Base-by-base conservation (phyloP, 257 asterid species). In the Apocynum venetum region DNA sequence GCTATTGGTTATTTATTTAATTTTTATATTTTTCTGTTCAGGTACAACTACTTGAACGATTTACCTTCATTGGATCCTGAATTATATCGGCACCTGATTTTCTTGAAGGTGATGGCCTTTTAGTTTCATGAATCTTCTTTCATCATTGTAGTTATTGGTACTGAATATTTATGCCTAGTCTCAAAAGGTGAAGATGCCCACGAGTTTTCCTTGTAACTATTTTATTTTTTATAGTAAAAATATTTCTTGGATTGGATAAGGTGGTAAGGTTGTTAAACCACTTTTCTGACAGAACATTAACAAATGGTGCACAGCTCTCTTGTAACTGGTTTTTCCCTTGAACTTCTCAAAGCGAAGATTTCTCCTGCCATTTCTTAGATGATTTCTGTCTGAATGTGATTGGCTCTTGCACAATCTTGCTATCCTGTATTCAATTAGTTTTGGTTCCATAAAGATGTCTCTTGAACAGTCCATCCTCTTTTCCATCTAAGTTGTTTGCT, bases 41-140 rank as follows among this genome's bases (percentile, higher is more conserved):
- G 99, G 93, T 74, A 89, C 86, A 96, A 93, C 84, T 96, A 96
- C 84, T 88, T 96, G 92, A 96, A 96, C 72, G 99, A 96, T 86
- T 84, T 96, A 63, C 99, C 99, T 80, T 96, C 99, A 76, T 85
- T 96, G 93, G 99, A 96, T 83, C 97, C 93, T 8, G 99, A 96
- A 83, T 82, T 96, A 80, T 96, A 96, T 82, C 96, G 97, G 79
- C 99, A 96, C 84, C 89, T 96, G 82, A 89, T 93, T 67, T 96
- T 91, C 78, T 86, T 96, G 60, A 96, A 96, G 98, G 99, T 95
- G 76, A 82, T 78, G 75, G 74, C 80, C 78, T 77, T 73, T 52
- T 47, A 71, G 63, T 78, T 63, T 43, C 1, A 4, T 52, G 25
- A 47, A 2, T 43, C 48, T 76, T 6, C 43, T 72, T 56, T 2